These are phyloP conservation scores for Rubroboletus pulcherrimus DNA, from an alignment of 768 basidiomycete species.

Conservation along the genomic window DNA sequence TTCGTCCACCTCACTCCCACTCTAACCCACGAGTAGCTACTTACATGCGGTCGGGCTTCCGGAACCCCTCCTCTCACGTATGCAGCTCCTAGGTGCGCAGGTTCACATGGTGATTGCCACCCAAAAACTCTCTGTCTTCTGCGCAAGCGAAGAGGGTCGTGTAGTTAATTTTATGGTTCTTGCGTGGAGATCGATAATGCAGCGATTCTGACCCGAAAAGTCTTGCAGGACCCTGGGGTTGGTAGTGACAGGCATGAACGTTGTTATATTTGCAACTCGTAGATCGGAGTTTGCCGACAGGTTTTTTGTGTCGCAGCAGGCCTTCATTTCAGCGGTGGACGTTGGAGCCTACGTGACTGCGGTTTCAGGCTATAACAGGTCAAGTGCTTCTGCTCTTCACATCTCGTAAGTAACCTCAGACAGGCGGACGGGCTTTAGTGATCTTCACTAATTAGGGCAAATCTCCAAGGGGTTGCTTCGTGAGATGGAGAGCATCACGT, in stretches of 20 bases:
- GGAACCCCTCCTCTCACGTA: not conserved
- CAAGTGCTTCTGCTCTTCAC: not conserved
- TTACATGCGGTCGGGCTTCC: constrained; percentile 1
- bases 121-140: constrained; percentile 6
- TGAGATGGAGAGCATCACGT: constrained; percentile 14
- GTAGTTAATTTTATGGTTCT: constrained; percentile 4
- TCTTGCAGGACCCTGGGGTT: constrained; percentile 10
- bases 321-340: too few relatives aligned
- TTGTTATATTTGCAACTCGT: not conserved
- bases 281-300: constrained; percentile 1
- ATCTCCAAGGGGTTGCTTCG: not conserved
- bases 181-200: constrained; percentile 11
- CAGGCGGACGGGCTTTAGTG: not conserved
- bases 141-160: constrained; percentile 2
- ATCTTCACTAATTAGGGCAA: not conserved
- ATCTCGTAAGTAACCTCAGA: constrained; percentile 2
- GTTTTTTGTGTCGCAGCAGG: not conserved
- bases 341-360: not conserved
- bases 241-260: not conserved
- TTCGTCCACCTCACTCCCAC: not conserved
- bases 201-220: not conserved
- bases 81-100: not conserved
- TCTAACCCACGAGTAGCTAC: constrained; percentile 10
- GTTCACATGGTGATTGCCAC: constrained; percentile 1
- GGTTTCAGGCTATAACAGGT: not conserved